phyloP scores from a whole-genome alignment of 1,284 basidiomycete species.

The Puccinia hordei region DNA sequence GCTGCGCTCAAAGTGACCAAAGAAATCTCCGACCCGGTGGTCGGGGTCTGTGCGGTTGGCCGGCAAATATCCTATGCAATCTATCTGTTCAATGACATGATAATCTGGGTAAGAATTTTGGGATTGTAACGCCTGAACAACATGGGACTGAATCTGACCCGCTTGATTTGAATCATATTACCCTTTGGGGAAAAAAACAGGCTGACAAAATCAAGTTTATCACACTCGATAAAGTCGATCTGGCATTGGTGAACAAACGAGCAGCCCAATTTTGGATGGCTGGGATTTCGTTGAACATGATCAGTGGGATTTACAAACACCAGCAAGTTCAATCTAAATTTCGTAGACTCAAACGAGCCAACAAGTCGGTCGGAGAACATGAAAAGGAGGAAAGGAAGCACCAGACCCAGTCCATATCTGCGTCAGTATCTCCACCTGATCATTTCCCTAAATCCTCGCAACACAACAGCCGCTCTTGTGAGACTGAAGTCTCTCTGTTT shows the following conservation, averaged over 20 bases:
- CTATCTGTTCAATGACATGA: conserved; percentile 79
- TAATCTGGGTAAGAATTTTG: conserved; percentile 72
- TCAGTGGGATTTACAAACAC: conserved; percentile 26
- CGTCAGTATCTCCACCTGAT: conserved; percentile 10
- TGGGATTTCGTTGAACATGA: conserved; percentile 66
- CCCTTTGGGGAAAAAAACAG: conserved; percentile 52
- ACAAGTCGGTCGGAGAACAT: conserved; percentile 34
- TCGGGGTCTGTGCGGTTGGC: conserved; percentile 71
- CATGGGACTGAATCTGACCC: background rate
- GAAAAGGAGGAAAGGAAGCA: conserved; percentile 38
- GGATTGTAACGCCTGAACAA: background rate
- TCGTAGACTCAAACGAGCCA: background rate
- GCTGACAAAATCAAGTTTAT: conserved; percentile 59
- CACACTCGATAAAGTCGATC: conserved; percentile 65
- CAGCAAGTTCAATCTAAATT: conserved; percentile 28
- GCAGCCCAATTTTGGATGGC: conserved; percentile 88
- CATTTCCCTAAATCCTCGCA: conserved; percentile 51
- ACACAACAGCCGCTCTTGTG: conserved; percentile 38
- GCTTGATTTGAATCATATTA: background rate
- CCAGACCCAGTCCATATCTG: conserved; percentile 27
- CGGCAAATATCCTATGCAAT: conserved; percentile 87
- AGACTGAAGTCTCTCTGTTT: background rate
- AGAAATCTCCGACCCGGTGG: conserved; percentile 60
- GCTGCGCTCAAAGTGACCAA: conserved; percentile 79
- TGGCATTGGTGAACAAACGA: conserved; percentile 69